These are phyloP conservation scores for Aspergillus oerlinghausenensis DNA, from an alignment of 2,329 filamentous ascomycete species.

Conservation along the genomic window DNA sequence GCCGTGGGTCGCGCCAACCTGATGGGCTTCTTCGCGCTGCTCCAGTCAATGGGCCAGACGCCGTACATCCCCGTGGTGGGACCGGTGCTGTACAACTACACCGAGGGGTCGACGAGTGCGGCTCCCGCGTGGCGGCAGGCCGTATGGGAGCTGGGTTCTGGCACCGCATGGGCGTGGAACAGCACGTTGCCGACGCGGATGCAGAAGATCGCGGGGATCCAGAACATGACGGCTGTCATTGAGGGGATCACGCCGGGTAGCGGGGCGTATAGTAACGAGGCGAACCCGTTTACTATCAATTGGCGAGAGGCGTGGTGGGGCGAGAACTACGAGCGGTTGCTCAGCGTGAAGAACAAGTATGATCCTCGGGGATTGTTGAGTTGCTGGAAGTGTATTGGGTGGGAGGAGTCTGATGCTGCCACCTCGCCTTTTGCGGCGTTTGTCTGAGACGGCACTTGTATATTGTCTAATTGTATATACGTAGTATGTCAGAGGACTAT, in stretches of 20 bases:
- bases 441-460: no score
- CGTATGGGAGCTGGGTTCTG: slow-evolving; percentile 13
- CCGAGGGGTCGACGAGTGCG: slow-evolving; percentile 12
- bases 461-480: no score
- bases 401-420: slow-evolving; percentile 9
- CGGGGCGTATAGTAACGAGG: slow-evolving; percentile 17
- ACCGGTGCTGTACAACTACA: slow-evolving; percentile 15
- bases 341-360: slow-evolving; percentile 18
- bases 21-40: slow-evolving; percentile 8
- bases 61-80: slow-evolving; percentile 16
- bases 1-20: slow-evolving; percentile 11
- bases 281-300: slow-evolving; percentile 14
- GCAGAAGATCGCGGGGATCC: slow-evolving; percentile 8
- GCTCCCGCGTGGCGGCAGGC: slow-evolving; percentile 17
- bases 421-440: slow-evolving; percentile 10
- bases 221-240: slow-evolving; percentile 10
- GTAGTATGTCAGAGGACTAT: no score
- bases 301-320: slow-evolving; percentile 19
- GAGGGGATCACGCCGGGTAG: slow-evolving; percentile 13
- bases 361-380: slow-evolving; percentile 13
- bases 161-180: slow-evolving; percentile 13
- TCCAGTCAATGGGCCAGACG: slow-evolving; percentile 4
- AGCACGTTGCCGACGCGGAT: slow-evolving; percentile 9
- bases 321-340: slow-evolving; percentile 15
- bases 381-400: slow-evolving; percentile 18